Evolutionary conservation across 495 filamentous ascomycete genomes (phyloP).

Genomic region (Aspergillus heteromorphus): DNA sequence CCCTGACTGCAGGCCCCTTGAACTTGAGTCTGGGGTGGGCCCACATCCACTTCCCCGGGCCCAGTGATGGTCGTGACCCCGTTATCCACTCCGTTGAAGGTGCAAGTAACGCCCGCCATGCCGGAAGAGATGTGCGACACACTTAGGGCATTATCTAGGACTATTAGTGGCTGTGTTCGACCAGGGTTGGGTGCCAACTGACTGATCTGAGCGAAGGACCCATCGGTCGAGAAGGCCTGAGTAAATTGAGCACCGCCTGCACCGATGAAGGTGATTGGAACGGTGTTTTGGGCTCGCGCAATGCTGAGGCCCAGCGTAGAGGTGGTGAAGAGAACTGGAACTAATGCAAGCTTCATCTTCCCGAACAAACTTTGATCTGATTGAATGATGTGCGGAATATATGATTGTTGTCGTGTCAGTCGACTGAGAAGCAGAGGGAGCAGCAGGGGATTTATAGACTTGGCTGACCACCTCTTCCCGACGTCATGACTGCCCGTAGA

Average conservation of each 20-base stretch:
- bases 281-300: background rate
- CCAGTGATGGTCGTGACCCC: slow-evolving; percentile 16
- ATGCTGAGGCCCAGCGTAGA: background rate
- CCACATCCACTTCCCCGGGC: slow-evolving; percentile 20
- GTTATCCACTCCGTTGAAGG: slow-evolving; percentile 22
- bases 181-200: too few relatives aligned
- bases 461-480: background rate
- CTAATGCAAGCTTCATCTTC: background rate
- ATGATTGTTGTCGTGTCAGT: background rate
- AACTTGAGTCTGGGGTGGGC: slow-evolving; percentile 35
- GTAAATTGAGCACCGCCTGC: slow-evolving; percentile 23
- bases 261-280: slow-evolving; percentile 21
- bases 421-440: background rate
- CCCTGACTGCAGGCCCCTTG: slow-evolving; percentile 23
- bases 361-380: background rate
- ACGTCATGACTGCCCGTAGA: background rate
- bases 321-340: background rate
- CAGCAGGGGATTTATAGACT: background rate
- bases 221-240: slow-evolving; percentile 22
- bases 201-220: slow-evolving; percentile 18
- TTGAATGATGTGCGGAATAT: background rate
- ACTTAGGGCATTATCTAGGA: slow-evolving; percentile 19
- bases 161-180: too few relatives aligned
- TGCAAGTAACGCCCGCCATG: slow-evolving; percentile 9
- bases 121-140: slow-evolving; percentile 15